These are phyloP conservation scores for Dothiorella sarmentorum DNA, from an alignment of 2,329 filamentous ascomycete species.

Conservation along the genomic window DNA sequence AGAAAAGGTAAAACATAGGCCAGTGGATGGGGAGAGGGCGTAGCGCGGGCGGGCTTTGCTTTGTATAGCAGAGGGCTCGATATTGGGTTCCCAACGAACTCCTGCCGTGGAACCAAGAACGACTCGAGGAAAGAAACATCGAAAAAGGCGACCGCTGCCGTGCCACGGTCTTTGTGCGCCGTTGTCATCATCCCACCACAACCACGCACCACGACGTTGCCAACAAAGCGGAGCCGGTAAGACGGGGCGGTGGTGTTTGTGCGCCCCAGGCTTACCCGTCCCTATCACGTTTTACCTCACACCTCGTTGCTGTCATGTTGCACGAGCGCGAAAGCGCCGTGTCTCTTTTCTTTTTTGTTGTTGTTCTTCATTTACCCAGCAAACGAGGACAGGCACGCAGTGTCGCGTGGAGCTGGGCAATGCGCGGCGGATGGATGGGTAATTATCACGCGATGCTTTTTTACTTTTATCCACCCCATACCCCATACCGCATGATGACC, in stretches of 20 bases:
- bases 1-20: too few species aligned
- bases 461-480: too few species aligned
- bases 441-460: constrained; percentile 3
- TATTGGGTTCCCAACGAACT: constrained; percentile 3
- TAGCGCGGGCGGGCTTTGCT: not conserved
- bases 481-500: too few species aligned
- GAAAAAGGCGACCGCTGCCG: not conserved
- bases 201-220: not conserved
- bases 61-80: constrained; percentile 11
- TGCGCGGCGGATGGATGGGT: constrained; percentile 7
- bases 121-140: not conserved
- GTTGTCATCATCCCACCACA: constrained; percentile 1
- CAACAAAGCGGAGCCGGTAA: not conserved
- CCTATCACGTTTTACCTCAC: too few species aligned
- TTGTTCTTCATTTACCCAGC: not conserved
- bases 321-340: constrained; percentile 7
- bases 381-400: too few species aligned
- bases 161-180: not conserved
- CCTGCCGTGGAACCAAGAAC: not conserved
- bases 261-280: constrained; percentile 10
- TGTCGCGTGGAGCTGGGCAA: too few species aligned
- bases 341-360: constrained; percentile 18
- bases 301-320: not conserved
- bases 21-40: too few species aligned
- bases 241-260: constrained; percentile 6